Base-by-base conservation (phyloP, 2,329 filamentous ascomycete species). In the Ambrosiella cleistominuta region DNA sequence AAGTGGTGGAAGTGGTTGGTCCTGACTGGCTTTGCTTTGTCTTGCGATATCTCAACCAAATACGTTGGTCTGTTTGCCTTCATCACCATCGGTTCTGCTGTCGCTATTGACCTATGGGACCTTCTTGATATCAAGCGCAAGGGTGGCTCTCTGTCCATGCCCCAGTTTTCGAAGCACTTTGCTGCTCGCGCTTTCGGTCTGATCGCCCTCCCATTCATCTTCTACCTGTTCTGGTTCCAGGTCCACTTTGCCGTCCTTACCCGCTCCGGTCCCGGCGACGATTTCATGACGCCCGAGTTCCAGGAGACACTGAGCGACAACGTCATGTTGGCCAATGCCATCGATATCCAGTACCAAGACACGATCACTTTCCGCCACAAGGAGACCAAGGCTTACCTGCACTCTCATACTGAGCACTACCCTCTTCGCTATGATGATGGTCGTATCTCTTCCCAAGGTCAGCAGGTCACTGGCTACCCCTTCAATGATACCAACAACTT, bases 1-100 rank as follows among this genome's bases (percentile, higher is more conserved):
- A 97, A 98, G 73, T 98, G 93, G 93, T 98, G 93, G 93, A 98
- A 98, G 72, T 98, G 93, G 93, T 80, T 98, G 61, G 81, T 98
- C 62, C 72, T 97, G 65, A 98, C 93, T 7, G 93, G 93, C 61
- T 91, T 98, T 68, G 85, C 85, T 61, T 79, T 98, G 68, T 96
- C 90, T 68, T 97, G 91, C 69, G 93, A 96, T 68, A 97, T 98
- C 66, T 97, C 93, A 58, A 95, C 88, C 69, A 98, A 98, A 75
- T 98, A 98, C 64, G 90, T 98, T 60, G 93, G 93, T 65, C 77
- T 87, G 44, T 98, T 98, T 71, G 94, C 90, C 66, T 98, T 98
- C 72, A 83, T 97, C 70, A 95, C 91, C 62, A 93, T 98, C 65
- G 93, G 93, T 63, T 89, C 88, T 7, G 93, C 93, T 15, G 93